phyloP scores from a whole-genome alignment of 108 stramenopile genomes.

The Bacterosira constricta region DNA sequence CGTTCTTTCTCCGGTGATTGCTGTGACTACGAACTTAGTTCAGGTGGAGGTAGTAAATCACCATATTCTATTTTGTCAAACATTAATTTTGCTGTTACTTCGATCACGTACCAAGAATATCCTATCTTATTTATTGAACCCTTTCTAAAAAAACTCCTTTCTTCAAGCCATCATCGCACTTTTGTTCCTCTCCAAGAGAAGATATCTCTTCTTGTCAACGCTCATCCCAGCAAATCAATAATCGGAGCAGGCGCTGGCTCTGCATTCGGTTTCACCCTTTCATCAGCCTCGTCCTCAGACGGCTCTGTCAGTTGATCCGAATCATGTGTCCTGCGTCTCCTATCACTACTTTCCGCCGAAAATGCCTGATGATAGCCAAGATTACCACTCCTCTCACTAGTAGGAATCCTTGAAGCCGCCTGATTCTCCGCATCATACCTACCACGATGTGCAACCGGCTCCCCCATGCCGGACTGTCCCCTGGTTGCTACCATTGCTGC shows the following conservation, averaged over 20 bases:
- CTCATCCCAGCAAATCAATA: conserved; percentile 33
- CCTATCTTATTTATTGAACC: no score
- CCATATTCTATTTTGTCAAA: no score
- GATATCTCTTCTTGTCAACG: no score
- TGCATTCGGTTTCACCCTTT: not conserved
- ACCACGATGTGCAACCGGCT: not conserved
- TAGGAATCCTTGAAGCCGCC: not conserved
- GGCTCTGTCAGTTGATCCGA: not conserved
- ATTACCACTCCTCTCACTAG: not conserved
- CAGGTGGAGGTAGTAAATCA: no score
- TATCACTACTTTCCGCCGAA: conserved; percentile 19
- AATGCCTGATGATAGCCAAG: conserved; percentile 20
- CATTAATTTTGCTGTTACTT: no score
- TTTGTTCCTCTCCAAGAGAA: no score
- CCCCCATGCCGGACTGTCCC: not conserved
- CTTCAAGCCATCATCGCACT: no score
- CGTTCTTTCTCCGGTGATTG: no score
- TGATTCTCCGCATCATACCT: conserved; percentile 11
- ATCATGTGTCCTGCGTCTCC: not conserved
- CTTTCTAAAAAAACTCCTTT: no score
- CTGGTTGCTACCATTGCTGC: conserved; percentile 30
- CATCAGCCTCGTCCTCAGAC: not conserved
- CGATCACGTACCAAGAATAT: no score
- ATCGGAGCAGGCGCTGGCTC: not conserved
- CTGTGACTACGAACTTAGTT: no score